Percentiles rank a stretch among this genome's conserved stretches.
These are phyloP conservation scores for Pichia cactophila DNA, from an alignment of 1,139 yeast species.

Conservation along the genomic window DNA sequence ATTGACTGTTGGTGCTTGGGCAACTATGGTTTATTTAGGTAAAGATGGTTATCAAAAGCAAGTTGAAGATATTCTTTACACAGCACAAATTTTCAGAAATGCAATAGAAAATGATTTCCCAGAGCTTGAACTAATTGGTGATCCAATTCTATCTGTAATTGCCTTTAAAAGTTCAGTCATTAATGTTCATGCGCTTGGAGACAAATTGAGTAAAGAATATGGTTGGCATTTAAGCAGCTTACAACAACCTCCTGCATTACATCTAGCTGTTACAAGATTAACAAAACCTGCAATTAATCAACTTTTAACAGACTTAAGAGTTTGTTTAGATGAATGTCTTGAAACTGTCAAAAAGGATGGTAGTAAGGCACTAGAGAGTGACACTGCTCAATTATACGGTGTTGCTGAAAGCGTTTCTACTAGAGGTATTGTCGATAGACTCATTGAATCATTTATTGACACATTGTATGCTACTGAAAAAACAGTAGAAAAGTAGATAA, in stretches of 20 bases:
- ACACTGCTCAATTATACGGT: constrained; percentile 86
- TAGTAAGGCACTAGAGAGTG: constrained; percentile 37
- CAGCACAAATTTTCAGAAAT: constrained; percentile 51
- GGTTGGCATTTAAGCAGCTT: constrained; percentile 92
- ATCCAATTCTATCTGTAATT: constrained; percentile 77
- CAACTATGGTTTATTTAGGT: constrained; percentile 76
- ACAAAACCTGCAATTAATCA: constrained; percentile 58
- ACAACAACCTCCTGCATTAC: constrained; percentile 87
- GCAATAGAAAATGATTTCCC: constrained; percentile 42
- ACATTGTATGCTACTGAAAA: constrained; percentile 49
- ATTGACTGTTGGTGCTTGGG: constrained; percentile 95
- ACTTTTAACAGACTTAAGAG: constrained; percentile 49
- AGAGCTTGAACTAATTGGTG: constrained; percentile 65
- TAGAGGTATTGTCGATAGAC: constrained; percentile 72
- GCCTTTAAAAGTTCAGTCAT: constrained; percentile 56
- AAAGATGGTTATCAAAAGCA: constrained; percentile 65
- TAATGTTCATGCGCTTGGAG: constrained; percentile 72
- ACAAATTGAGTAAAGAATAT: constrained; percentile 42
- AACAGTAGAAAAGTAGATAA: neutral
- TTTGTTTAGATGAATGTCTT: constrained; percentile 34
- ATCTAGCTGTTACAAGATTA: constrained; percentile 75
- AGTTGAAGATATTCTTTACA: constrained; percentile 58
- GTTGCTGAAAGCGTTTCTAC: constrained; percentile 89
- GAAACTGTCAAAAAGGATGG: constrained; percentile 12
- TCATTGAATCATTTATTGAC: constrained; percentile 76